Evolutionary conservation across 768 basidiomycete genomes (phyloP).

Genomic region (Macrolepiota albuminosa): DNA sequence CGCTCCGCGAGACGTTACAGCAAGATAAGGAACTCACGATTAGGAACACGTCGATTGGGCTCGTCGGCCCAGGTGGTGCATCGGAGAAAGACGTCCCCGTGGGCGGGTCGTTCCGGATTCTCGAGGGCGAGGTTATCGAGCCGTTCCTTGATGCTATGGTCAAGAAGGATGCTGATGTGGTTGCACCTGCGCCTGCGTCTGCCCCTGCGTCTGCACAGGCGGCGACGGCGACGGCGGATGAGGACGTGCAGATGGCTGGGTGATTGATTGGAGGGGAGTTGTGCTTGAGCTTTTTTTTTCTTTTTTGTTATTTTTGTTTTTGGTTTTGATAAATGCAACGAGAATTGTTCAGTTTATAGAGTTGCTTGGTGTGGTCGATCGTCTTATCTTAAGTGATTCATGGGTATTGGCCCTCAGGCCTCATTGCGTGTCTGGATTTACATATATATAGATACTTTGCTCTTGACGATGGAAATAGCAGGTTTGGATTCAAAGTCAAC

Average conservation of each 20-base stretch:
- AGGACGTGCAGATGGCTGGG: conserved; percentile 86
- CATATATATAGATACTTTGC: no score
- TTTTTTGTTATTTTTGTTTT: neutral
- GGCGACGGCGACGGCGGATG: conserved; percentile 43
- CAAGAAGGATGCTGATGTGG: conserved; percentile 51
- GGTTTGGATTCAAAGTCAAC: no score
- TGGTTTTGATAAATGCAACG: no score
- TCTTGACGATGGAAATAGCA: no score
- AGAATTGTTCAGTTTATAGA: neutral
- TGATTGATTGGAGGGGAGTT: conserved; percentile 25
- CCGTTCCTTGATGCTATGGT: conserved; percentile 77
- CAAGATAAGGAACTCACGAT: conserved; percentile 95
- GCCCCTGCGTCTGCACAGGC: no score
- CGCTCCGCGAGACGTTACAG: conserved; percentile 93
- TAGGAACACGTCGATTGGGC: conserved; percentile 93
- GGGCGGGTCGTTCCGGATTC: conserved; percentile 72
- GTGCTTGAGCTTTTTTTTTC: conserved; percentile 5
- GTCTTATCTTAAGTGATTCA: no score
- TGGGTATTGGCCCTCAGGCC: no score
- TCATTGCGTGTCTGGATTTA: no score
- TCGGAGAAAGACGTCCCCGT: conserved; percentile 50
- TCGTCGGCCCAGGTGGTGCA: conserved; percentile 70
- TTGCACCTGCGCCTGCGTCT: conserved; percentile 25
- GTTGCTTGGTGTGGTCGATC: no score
- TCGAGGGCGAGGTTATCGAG: conserved; percentile 78